Evolutionary conservation across 2,329 filamentous ascomycete species (phyloP).

Genomic region (Didymella lethalis): DNA sequence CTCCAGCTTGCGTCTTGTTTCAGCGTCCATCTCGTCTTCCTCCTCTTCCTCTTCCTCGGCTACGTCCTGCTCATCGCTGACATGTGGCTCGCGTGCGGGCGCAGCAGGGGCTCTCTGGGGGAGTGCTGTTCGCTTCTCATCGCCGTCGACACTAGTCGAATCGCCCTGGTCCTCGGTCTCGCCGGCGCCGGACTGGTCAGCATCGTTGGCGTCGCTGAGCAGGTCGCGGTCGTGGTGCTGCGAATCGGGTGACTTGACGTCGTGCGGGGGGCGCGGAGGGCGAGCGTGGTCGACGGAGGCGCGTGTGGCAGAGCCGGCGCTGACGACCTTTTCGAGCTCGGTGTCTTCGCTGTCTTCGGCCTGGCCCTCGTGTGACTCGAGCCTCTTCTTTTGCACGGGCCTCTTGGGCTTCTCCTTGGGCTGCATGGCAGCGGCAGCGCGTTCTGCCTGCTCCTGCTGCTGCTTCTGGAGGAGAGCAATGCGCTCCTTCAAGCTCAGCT

Average conservation of each 20-base stretch:
- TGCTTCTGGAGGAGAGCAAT: constrained; percentile 94
- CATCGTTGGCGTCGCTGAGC: constrained; percentile 69
- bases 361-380: constrained; percentile 55
- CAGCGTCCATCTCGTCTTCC: constrained; percentile 86
- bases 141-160: constrained; percentile 77
- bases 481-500: constrained; percentile 92
- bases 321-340: constrained; percentile 48
- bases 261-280: constrained; percentile 50
- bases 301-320: constrained; percentile 44
- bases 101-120: constrained; percentile 48
- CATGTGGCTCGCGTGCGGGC: constrained; percentile 53
- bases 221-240: constrained; percentile 59
- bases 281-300: constrained; percentile 52
- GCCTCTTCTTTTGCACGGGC: constrained; percentile 69
- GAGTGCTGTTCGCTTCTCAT: constrained; percentile 63
- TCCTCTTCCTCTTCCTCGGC: constrained; percentile 72
- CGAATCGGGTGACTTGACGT: constrained; percentile 51
- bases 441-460: constrained; percentile 85
- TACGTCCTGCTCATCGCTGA: constrained; percentile 60
- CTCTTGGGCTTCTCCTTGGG: constrained; percentile 87
- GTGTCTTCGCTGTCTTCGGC: constrained; percentile 48
- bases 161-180: constrained; percentile 68
- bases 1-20: constrained; percentile 84
- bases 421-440: constrained; percentile 78
- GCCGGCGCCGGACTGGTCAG: constrained; percentile 69